Evolutionary conservation across 495 filamentous ascomycete species (phyloP), one percentile per base, ranked within the genome.

Genomic region (Chaetomium fimeti): DNA sequence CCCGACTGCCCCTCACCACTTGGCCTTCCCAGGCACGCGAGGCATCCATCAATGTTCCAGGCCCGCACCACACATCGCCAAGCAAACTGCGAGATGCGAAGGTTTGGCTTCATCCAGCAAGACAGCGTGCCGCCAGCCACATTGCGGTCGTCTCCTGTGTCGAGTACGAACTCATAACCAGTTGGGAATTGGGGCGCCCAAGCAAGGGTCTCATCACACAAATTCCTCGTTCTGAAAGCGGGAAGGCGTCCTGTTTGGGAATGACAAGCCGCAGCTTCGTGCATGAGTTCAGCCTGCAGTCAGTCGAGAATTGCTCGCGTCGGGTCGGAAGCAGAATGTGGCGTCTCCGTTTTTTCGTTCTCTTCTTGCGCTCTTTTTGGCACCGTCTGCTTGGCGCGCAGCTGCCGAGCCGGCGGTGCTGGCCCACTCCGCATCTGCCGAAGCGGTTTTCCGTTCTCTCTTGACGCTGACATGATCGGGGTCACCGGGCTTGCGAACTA

Each of bases 371-470:
- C 22, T 2, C 24, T 55, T 32, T 36, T 55, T 29, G 27, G 27
- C 32, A n/a, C n/a, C 9, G 29, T 32, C 32, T 22, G 12, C 55
- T 58, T 45, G 55, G 55, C 38, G 38, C 24, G 38, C 55, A 45
- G 55, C 53, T 43, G 38, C 55, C 55, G 55, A 18, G 32, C 20
- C 54, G n/a, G 54, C 18, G 40, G 36, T 42, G 20, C 18, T 24
- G n/a, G 20, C 20, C 54, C 32, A 38, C 54, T 32, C 20, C 54
- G n/a, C 54, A 57, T 45, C 13, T 58, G 36, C 56, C 56, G 56
- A 45, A 36, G 11, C 52, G 11, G 20, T 36, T 36, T 8, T 36
- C 25, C 13, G 0, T 22, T 5, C 8, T 2, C 15, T 57, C 22
- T 42, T 12, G 25, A 12, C 24, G 56, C 56, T n/a, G 38, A 16